These are phyloP conservation scores for Chamaecyparis obtusa DNA, from an alignment of 75 land plant species.

Conservation along the genomic window DNA sequence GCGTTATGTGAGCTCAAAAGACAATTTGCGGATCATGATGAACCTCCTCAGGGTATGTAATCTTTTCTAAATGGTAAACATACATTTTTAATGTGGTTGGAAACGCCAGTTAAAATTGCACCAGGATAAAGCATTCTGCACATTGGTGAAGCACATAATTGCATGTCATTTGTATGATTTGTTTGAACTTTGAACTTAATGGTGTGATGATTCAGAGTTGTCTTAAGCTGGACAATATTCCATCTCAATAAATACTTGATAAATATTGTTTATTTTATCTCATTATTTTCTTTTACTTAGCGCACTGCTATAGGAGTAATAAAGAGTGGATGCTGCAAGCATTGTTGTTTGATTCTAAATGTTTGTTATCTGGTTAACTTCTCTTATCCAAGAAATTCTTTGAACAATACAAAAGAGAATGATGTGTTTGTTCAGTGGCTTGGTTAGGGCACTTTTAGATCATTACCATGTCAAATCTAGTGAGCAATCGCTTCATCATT, in stretches of 20 bases:
- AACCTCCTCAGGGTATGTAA: slow-evolving; percentile 82
- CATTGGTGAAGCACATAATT: not conserved
- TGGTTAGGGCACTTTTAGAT: not conserved
- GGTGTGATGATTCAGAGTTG: slow-evolving; percentile 1
- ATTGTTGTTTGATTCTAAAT: not conserved
- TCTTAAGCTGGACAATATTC: not conserved
- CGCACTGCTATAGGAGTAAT: not conserved
- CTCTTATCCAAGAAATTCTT: not conserved
- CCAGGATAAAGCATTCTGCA: not conserved
- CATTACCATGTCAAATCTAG: not conserved
- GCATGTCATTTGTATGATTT: not conserved
- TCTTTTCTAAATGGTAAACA: not conserved
- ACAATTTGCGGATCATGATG: slow-evolving; percentile 90
- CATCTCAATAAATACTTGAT: not conserved
- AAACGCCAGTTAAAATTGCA: not conserved
- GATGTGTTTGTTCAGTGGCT: not conserved
- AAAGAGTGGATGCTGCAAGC: not conserved
- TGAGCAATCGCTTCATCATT: not conserved
- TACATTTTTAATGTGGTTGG: not conserved
- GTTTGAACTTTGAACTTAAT: not conserved
- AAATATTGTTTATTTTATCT: not conserved
- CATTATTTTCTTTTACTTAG: not conserved
- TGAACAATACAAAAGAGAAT: not conserved
- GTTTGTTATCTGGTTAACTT: not conserved
- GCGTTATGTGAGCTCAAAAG: slow-evolving; percentile 90